Percentiles rank a stretch among this genome's conserved stretches.
These are phyloP conservation scores for Clarireedia paspali DNA, from an alignment of 2,329 filamentous ascomycete genomes.

Conservation along the genomic window DNA sequence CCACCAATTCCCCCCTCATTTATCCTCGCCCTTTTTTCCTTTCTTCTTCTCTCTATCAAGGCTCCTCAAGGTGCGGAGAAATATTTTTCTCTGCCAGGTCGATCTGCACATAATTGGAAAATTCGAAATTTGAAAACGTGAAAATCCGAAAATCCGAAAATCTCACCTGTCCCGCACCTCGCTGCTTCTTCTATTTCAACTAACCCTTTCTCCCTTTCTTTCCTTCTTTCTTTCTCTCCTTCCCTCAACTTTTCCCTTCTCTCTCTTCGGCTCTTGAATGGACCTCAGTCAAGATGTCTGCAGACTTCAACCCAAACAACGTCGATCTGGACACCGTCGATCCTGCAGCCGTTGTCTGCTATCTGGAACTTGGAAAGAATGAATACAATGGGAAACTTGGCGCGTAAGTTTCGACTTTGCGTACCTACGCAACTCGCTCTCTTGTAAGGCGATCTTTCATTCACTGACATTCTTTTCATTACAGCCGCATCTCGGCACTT, in stretches of 20 bases:
- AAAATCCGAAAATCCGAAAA: too few species aligned
- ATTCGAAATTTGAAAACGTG: too few species aligned
- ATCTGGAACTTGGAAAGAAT: slow-evolving; percentile 37
- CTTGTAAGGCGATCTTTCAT: not conserved
- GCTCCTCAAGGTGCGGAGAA: too few species aligned
- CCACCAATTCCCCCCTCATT: too few species aligned
- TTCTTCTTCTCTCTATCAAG: too few species aligned
- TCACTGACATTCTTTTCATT: not conserved
- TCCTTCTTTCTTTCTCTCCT: not conserved
- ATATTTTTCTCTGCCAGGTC: too few species aligned
- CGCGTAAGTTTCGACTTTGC: slow-evolving; percentile 26
- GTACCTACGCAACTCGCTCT: not conserved
- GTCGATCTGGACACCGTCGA: slow-evolving; percentile 38
- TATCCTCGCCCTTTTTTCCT: too few species aligned
- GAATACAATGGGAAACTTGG: slow-evolving; percentile 53
- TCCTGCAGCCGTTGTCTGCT: slow-evolving; percentile 41
- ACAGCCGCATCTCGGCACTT: slow-evolving; percentile 56
- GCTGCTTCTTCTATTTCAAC: not conserved
- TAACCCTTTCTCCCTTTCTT: not conserved
- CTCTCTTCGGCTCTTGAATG: not conserved
- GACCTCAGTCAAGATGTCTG: not conserved
- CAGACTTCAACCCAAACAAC: slow-evolving; percentile 18
- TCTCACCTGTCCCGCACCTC: too few species aligned
- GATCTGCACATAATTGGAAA: too few species aligned
- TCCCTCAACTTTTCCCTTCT: not conserved